phyloP scores from a whole-genome alignment of 345 rosid genomes.

The Mercurialis annua region DNA sequence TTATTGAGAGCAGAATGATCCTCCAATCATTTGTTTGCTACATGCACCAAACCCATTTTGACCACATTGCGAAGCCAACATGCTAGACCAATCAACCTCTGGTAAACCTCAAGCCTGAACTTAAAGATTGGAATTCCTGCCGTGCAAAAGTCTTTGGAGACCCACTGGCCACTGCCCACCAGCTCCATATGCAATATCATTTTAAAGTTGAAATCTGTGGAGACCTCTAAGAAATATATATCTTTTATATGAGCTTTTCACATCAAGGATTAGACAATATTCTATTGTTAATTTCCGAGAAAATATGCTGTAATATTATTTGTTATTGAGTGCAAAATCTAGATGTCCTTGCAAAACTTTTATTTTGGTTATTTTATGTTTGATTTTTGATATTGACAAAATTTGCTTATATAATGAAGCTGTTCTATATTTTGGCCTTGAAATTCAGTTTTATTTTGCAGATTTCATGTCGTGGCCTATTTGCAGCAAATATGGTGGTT shows the following conservation, averaged over 20 bases:
- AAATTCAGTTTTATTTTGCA: conserved; percentile 27
- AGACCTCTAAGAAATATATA: neutral
- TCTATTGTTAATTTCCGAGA: neutral
- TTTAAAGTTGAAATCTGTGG: neutral
- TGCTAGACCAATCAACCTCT: neutral
- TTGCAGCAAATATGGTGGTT: conserved; percentile 97
- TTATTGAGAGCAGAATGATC: neutral
- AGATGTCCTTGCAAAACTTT: neutral
- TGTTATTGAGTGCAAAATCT: neutral
- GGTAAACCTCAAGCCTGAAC: neutral
- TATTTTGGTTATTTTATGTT: neutral
- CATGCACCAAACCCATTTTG: neutral
- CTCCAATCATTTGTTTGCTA: neutral
- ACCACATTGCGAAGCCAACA: neutral
- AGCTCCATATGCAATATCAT: neutral
- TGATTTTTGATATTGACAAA: neutral
- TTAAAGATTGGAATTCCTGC: neutral
- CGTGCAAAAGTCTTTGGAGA: neutral
- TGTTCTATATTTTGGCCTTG: conserved; percentile 13
- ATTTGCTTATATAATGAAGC: neutral
- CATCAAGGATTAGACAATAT: neutral
- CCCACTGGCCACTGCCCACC: neutral
- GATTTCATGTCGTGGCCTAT: conserved; percentile 79
- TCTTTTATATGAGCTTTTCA: neutral
- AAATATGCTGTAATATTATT: neutral